Evolutionary conservation across 106 monocot species (phyloP).

Genomic region (Hemerocallis citrina): DNA sequence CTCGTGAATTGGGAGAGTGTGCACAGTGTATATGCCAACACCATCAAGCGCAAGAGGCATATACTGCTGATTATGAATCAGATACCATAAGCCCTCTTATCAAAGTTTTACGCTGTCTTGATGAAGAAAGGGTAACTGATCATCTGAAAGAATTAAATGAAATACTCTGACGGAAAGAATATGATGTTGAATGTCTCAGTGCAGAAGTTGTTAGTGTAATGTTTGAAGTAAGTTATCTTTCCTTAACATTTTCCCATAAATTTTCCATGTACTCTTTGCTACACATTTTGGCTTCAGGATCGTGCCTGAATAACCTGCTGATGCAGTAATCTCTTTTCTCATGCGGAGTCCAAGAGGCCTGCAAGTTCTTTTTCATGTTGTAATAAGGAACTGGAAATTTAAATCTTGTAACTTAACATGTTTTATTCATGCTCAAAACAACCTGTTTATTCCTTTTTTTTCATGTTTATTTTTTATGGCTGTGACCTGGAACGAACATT

Average conservation of each 20-base stretch:
- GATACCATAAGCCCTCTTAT: slow-evolving; percentile 78
- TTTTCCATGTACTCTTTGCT: neutral
- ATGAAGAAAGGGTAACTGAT: slow-evolving; percentile 74
- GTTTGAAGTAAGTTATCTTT: slow-evolving; percentile 71
- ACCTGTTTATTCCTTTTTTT: neutral
- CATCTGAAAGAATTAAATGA: slow-evolving; percentile 70
- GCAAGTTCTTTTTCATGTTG: neutral
- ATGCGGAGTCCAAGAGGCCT: neutral
- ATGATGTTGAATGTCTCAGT: slow-evolving; percentile 52
- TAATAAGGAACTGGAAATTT: neutral
- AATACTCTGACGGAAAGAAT: slow-evolving; percentile 30
- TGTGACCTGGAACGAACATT: too few species aligned
- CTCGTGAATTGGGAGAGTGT: slow-evolving; percentile 52
- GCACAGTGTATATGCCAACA: slow-evolving; percentile 74
- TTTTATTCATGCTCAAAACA: neutral
- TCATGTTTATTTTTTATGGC: neutral
- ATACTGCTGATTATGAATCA: slow-evolving; percentile 47
- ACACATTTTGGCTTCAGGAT: neutral
- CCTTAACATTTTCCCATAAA: neutral
- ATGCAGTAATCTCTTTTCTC: neutral
- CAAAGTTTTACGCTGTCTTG: slow-evolving; percentile 41
- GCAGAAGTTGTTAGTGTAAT: slow-evolving; percentile 79
- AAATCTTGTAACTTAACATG: neutral
- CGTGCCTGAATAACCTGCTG: neutral
- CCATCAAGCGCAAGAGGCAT: slow-evolving; percentile 78